Conservation (phyloP, 1,139 yeast genomes). For the Candida gigantensis region DNA sequence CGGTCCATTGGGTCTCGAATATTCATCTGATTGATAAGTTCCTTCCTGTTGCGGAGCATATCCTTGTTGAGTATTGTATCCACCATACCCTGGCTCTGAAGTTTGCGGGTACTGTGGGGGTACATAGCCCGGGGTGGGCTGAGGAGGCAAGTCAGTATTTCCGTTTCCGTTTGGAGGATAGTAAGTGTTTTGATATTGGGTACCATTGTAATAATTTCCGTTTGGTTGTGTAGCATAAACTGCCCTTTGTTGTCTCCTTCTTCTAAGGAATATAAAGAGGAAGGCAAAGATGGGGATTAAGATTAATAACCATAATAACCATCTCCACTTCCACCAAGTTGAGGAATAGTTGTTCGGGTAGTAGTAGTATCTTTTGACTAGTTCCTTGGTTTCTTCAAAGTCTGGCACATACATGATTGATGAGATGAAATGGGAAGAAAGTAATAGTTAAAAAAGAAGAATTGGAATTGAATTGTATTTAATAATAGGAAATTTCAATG, state of each 20-base stretch:
- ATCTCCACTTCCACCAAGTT: constrained; percentile 12
- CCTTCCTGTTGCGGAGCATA: constrained; percentile 7
- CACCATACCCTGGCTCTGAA: constrained; percentile 7
- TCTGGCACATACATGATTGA: constrained; percentile 5
- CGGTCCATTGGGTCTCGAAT: constrained; percentile 11
- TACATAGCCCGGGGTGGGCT: constrained; percentile 6
- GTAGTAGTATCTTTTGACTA: constrained; percentile 7
- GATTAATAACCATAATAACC: constrained; percentile 15
- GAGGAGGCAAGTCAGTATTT: constrained; percentile 6
- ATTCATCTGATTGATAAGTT: constrained; percentile 3
- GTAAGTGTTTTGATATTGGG: constrained; percentile 5
- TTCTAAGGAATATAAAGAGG: constrained; percentile 6
- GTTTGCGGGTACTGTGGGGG: constrained; percentile 8
- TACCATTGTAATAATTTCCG: constrained; percentile 5
- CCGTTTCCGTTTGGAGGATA: no score
- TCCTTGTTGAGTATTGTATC: not conserved
- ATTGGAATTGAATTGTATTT: no score
- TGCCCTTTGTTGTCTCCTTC: constrained; percentile 9
- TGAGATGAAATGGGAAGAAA: not conserved
- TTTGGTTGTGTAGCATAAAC: constrained; percentile 1
- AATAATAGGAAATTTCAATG: no score
- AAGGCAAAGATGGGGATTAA: constrained; percentile 11
- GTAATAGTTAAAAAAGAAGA: not conserved
- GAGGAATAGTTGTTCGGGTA: not conserved
- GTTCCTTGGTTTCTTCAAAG: not conserved